Base-by-base conservation (phyloP, 2,329 filamentous ascomycete genomes). In the Calonectria fujianensis region DNA sequence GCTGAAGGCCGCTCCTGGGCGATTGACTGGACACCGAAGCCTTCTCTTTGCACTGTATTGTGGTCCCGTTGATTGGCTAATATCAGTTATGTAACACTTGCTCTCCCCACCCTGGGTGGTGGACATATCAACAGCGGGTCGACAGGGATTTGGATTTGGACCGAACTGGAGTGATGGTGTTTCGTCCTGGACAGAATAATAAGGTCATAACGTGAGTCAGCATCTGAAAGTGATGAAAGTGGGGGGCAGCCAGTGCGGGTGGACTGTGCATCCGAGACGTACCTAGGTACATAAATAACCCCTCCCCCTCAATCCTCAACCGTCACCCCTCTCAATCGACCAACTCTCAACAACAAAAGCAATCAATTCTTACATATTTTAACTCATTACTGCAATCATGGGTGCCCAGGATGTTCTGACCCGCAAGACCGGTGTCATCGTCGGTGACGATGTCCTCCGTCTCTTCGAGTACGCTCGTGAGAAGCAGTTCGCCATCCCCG, bases 381-480 rank as follows among this genome's bases (percentile, higher is more conserved):
- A 66, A 48, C 61, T 51, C 65, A 79, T 73, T 74, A 80, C 77
- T 78, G 80, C 81, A 82, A 85, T 66, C 67, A 86, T 86, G 85
- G 84, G 85, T 82, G 82, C 69, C 72, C 81, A 80, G 70, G 85
- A 85, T 78, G 86, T 88, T 77, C 84, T 90, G 77, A 88, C 85
- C 83, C 86, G 88, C 80, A 89, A 90, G 86, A 81, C 88, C 76
- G 88, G 88, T 79, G 88, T 90, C 84, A 89, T 90, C 83, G 88
- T 89, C 78, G 88, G 88, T 80, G 88, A 90, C 79, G 88, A 90
- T 82, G 88, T 90, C 76, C 84, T 89, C 74, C 87, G 85, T 82
- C 94, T 98, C 83, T 98, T 98, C 90, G 91, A 96, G 88, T 95
- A 98, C 87, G 95, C 95, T 80, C 94, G 96, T 86, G 91, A 97